Conservation (phyloP, 176 grass and related monocot genomes). For the Rhynchospora pubera region DNA sequence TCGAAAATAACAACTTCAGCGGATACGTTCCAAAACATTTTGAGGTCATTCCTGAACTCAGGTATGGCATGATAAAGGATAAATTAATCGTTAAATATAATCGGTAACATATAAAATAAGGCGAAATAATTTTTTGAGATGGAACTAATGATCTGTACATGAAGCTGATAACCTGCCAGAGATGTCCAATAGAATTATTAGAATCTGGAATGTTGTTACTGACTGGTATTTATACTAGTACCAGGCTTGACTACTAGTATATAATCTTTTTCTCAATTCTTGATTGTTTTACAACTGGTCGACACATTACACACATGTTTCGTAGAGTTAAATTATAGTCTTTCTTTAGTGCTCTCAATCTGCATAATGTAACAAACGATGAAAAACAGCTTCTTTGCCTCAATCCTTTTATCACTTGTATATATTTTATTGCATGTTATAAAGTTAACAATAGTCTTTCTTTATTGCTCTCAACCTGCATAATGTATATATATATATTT, state of each 20-base stretch:
- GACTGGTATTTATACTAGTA: background rate
- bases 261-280: background rate
- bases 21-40: constrained; percentile 82
- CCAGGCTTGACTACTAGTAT: constrained; percentile 9
- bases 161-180: background rate
- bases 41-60: constrained; percentile 59
- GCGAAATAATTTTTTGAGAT: constrained; percentile 1
- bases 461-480: constrained; percentile 8
- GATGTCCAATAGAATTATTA: background rate
- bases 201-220: background rate
- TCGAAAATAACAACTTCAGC: constrained; percentile 82
- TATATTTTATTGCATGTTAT: too few relatives aligned
- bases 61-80: constrained; percentile 24
- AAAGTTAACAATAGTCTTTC: background rate
- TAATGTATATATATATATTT: constrained; percentile 8
- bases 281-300: background rate
- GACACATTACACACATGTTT: background rate
- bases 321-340: background rate
- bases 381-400: too few relatives aligned
- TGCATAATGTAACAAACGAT: background rate
- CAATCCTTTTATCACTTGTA: too few relatives aligned
- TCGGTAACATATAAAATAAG: background rate
- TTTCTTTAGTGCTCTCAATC: constrained; percentile 18
- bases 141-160: background rate
- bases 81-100: background rate